Evolutionary conservation across 164 flowering plant genomes (phyloP).

Genomic region (Saururus chinensis): DNA sequence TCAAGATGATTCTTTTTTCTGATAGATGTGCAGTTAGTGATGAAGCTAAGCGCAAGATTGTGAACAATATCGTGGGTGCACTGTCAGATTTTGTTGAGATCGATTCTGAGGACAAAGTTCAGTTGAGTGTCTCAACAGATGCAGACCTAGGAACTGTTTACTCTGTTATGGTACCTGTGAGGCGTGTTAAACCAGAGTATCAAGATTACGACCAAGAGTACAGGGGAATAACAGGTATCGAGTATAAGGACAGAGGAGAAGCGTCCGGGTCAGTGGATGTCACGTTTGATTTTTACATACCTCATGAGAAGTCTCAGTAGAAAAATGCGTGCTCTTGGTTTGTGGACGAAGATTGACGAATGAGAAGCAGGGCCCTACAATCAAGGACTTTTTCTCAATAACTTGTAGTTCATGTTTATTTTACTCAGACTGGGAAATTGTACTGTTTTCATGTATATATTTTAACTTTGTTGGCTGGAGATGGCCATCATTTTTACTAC

Average conservation of each 20-base stretch:
- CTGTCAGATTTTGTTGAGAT: slow-evolving; percentile 94
- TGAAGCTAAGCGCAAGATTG: slow-evolving; percentile 84
- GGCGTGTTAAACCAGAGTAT: slow-evolving; percentile 79
- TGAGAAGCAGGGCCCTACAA: no score
- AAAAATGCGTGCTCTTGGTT: background rate
- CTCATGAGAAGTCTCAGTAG: slow-evolving; percentile 29
- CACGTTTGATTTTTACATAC: slow-evolving; percentile 76
- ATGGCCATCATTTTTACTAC: no score
- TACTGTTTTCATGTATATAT: no score
- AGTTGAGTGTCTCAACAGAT: slow-evolving; percentile 78
- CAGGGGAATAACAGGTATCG: slow-evolving; percentile 56
- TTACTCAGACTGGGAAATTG: no score
- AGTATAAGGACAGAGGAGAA: slow-evolving; percentile 75
- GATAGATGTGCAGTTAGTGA: slow-evolving; percentile 95
- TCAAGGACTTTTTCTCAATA: no score
- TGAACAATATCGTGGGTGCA: slow-evolving; percentile 64
- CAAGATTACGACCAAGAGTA: slow-evolving; percentile 41
- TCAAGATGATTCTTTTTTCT: slow-evolving; percentile 96
- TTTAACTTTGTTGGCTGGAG: no score
- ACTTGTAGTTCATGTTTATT: no score
- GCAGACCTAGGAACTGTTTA: slow-evolving; percentile 81
- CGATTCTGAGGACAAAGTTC: slow-evolving; percentile 90
- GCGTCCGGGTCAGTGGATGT: slow-evolving; percentile 81
- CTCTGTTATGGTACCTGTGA: slow-evolving; percentile 89
- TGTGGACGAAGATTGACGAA: no score